Conservation (phyloP, 169 alveolate genomes). For the Babesia microti region DNA sequence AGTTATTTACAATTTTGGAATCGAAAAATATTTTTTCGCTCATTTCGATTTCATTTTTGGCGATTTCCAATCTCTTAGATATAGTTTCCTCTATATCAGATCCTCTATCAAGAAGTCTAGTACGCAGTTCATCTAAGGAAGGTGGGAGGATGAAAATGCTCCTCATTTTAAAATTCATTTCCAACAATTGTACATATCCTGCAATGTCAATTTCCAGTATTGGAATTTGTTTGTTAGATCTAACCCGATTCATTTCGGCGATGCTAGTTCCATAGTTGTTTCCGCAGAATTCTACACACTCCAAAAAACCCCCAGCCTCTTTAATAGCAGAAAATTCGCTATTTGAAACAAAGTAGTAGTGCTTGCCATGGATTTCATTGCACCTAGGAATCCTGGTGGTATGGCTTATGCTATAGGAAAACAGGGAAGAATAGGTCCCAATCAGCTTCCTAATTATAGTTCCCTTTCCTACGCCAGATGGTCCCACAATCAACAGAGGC, state of each 20-base stretch:
- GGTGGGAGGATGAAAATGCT: conserved; percentile 68
- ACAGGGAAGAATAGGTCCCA: conserved; percentile 41
- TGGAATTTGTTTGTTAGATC: conserved; percentile 57
- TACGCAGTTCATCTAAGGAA: conserved; percentile 45
- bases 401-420: conserved; percentile 65
- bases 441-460: conserved; percentile 58
- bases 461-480: conserved; percentile 87
- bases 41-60: conserved; percentile 64
- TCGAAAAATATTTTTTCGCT: conserved; percentile 28
- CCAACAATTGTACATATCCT: conserved; percentile 64
- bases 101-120: conserved; percentile 71
- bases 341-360: conserved; percentile 65
- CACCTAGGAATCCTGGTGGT: conserved; percentile 73
- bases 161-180: conserved; percentile 30
- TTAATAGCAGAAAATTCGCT: conserved; percentile 66
- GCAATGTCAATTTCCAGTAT: conserved; percentile 75
- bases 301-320: conserved; percentile 63
- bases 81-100: conserved; percentile 68
- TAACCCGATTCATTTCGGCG: conserved; percentile 54
- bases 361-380: conserved; percentile 69
- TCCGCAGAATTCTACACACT: conserved; percentile 64
- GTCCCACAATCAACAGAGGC: conserved; percentile 75
- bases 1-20: conserved; percentile 27
- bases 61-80: conserved; percentile 63
- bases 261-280: conserved; percentile 72